A percentile compares a stretch with the other conserved stretches of the same genome.
phyloP scores from a whole-genome alignment of 495 filamentous ascomycete species.

The Umbilicaria muhlenbergii region DNA sequence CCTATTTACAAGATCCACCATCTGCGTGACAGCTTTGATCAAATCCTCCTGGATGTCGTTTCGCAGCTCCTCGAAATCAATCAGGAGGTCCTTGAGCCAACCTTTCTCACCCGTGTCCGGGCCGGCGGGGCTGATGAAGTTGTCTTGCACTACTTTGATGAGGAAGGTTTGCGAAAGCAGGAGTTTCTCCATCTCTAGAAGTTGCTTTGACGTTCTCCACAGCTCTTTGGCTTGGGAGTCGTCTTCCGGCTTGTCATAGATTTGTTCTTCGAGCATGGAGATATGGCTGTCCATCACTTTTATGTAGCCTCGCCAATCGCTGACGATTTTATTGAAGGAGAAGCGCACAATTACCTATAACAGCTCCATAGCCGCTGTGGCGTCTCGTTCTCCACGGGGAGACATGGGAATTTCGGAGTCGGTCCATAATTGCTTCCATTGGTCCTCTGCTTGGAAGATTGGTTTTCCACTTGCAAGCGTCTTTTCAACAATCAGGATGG shows the following conservation, averaged over 20 bases:
- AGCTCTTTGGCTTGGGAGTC: slow-evolving; percentile 38
- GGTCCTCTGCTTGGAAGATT: neutral
- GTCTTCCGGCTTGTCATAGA: slow-evolving; percentile 40
- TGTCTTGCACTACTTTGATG: slow-evolving; percentile 29
- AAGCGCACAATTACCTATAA: slow-evolving; percentile 1
- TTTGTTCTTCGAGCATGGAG: slow-evolving; percentile 35
- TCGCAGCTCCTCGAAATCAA: slow-evolving; percentile 12
- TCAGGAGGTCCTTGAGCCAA: slow-evolving; percentile 9
- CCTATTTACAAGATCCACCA: slow-evolving; percentile 10
- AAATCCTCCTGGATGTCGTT: slow-evolving; percentile 6
- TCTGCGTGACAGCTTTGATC: slow-evolving; percentile 7
- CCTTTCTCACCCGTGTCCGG: slow-evolving; percentile 8
- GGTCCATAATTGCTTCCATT: slow-evolving; percentile 3
- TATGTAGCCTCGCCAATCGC: slow-evolving; percentile 8
- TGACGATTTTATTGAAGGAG: slow-evolving; percentile 4
- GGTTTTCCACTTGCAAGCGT: neutral
- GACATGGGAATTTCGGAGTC: neutral
- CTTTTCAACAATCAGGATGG: slow-evolving; percentile 2
- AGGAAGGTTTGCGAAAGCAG: slow-evolving; percentile 31
- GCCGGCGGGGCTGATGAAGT: slow-evolving; percentile 16
- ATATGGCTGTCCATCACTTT: slow-evolving; percentile 9
- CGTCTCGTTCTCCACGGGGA: neutral
- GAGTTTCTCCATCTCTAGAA: slow-evolving; percentile 39
- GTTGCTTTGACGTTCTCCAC: slow-evolving; percentile 33
- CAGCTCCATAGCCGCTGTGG: neutral